phyloP scores from a whole-genome alignment of 1,284 basidiomycete genomes.

The Cryptococcus jaspeensis region DNA sequence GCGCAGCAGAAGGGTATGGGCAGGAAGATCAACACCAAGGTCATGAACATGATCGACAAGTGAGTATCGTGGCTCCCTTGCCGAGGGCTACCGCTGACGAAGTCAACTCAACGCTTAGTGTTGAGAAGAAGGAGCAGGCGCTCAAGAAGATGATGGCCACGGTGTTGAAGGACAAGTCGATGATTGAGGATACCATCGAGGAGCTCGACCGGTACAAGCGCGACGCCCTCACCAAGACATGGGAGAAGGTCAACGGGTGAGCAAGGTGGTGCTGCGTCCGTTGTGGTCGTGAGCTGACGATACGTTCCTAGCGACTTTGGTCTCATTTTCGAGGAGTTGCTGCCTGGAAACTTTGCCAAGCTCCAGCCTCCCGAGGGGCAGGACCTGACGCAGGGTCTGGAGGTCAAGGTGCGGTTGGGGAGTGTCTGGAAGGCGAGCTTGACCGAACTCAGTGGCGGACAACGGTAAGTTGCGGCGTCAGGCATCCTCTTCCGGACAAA shows the following conservation, averaged over 20 bases:
- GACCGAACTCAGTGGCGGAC: conserved; percentile 95
- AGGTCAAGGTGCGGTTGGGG: conserved; percentile 94
- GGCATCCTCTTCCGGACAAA: conserved; percentile 33
- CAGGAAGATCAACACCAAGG: conserved; percentile 94
- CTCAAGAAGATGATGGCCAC: conserved; percentile 86
- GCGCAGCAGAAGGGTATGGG: conserved; percentile 81
- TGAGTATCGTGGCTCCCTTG: conserved; percentile 48
- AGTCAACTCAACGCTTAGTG: conserved; percentile 55
- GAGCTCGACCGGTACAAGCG: conserved; percentile 93
- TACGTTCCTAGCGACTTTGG: conserved; percentile 81
- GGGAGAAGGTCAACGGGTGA: conserved; percentile 90
- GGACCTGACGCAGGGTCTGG: conserved; percentile 90
- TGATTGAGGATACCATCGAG: conserved; percentile 92
- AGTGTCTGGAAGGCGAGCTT: conserved; percentile 96
- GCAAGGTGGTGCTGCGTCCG: conserved; percentile 33
- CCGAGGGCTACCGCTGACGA: not conserved
- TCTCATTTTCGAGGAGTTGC: conserved; percentile 88
- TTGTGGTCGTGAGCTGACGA: not conserved
- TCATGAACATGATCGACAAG: conserved; percentile 95
- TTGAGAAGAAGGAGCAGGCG: conserved; percentile 88
- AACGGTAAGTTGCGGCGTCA: conserved; percentile 64
- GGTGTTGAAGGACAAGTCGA: conserved; percentile 89
- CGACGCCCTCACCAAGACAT: conserved; percentile 89
- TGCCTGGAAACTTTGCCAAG: conserved; percentile 96
- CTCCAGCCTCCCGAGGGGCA: conserved; percentile 89